Evolutionary conservation across 305 asterid genomes (phyloP), one percentile per base, ranked within the genome.

Genomic region (Solanum aculeatissimum): DNA sequence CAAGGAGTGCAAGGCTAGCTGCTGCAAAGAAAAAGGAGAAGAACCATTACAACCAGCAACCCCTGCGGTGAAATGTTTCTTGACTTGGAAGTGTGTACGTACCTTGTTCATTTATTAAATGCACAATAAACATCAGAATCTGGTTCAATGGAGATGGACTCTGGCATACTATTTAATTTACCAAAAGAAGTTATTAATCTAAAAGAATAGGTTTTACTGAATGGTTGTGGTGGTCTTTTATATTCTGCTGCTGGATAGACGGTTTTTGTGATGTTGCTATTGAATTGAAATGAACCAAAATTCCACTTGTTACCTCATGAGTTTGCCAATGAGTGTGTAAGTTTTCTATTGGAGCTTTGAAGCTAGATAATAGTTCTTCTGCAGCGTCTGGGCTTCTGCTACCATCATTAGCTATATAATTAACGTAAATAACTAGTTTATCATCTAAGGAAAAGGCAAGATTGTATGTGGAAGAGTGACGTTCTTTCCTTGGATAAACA

Each of bases 1-100:
- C 90, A 47, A 85, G 88, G 82, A 85, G 32, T 71, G 88, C 88
- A 80, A 85, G 54, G 83, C 79, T 85, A 49, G 88, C 90, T 69
- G 90, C 88, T 49, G 88, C 88, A 49, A 88, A 85, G 88, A 85
- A 88, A 55, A 85, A 88, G 75, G 90, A 88, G 85, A 88, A 83
- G 78, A 88, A 53, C 65, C 90, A 88, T 62, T 88, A 85, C 82
- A 88, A 88, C 54, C 88, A 88, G 84, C 90, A 88, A 83, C 90
- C 88, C 42, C 35, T 70, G 78, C 83, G 88, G 88, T 85, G 75
- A 85, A 79, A 69, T 68, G 25, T 55, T 51, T 69, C 55, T 83
- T 10, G 55, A 23, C 38, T 53, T 83, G 81, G 81, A 40, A 43
- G 65, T 51, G 60, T 38, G 80, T 60, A 69, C 70, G 69, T 83